A percentile compares a stretch with the other conserved stretches of the same genome.
Conservation (phyloP, 441 rosid species). For the Brassica hybrid region DNA sequence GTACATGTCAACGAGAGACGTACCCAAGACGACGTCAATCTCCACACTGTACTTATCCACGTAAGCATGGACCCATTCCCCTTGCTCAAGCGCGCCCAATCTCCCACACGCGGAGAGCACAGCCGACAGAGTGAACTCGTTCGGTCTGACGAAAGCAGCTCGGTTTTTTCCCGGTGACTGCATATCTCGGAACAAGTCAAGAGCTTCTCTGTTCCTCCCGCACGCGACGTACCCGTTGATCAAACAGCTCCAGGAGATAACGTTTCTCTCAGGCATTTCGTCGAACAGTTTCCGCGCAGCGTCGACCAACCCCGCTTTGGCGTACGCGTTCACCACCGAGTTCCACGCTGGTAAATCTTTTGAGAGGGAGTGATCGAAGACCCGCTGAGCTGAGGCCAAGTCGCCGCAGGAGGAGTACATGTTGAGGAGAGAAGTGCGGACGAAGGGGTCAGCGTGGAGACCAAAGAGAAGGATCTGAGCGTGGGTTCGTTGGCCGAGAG, state of each 20-base stretch:
- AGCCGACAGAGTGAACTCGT: constrained; percentile 56
- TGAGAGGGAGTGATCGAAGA: constrained; percentile 51
- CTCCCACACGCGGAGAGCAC: constrained; percentile 73
- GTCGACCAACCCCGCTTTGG: constrained; percentile 48
- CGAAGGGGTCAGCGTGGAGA: constrained; percentile 43
- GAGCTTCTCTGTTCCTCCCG: constrained; percentile 59
- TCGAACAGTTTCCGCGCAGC: constrained; percentile 64
- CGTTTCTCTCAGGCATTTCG: constrained; percentile 61
- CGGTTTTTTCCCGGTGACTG: constrained; percentile 36
- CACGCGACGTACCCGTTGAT: constrained; percentile 65
- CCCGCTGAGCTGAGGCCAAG: constrained; percentile 47
- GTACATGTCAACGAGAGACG: constrained; percentile 73
- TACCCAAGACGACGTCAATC: constrained; percentile 57
- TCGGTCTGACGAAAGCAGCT: constrained; percentile 45
- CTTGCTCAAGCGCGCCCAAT: constrained; percentile 66
- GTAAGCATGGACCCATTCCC: constrained; percentile 71
- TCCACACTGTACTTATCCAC: constrained; percentile 47
- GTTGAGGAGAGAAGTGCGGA: constrained; percentile 52
- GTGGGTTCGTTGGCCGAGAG: constrained; percentile 49
- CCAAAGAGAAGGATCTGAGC: constrained; percentile 53
- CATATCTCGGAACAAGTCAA: constrained; percentile 62
- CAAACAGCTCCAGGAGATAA: constrained; percentile 71
- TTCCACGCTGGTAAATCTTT: constrained; percentile 70
- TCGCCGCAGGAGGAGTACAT: constrained; percentile 66
- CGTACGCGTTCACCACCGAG: constrained; percentile 53